Evolutionary conservation across 2,329 filamentous ascomycete species (phyloP).

Genomic region (Fusarium udum): DNA sequence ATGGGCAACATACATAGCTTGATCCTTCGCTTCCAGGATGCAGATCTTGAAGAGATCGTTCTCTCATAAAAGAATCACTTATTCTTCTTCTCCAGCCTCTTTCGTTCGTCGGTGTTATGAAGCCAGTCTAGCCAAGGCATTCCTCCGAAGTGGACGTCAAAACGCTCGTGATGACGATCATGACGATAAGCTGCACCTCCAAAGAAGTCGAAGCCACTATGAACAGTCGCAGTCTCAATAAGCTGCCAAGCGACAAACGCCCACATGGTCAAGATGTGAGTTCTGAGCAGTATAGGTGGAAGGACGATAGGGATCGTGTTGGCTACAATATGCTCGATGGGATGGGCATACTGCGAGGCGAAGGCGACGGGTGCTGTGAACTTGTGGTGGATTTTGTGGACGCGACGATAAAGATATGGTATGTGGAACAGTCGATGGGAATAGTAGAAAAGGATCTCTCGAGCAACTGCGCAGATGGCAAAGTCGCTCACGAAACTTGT

Average conservation of each 20-base stretch:
- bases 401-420: conserved; percentile 56
- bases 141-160: conserved; percentile 63
- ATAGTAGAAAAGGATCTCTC: conserved; percentile 66
- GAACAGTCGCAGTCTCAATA: conserved; percentile 62
- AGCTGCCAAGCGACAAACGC: conserved; percentile 59
- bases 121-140: conserved; percentile 65
- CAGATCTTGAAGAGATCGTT: not conserved
- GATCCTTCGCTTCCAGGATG: not conserved
- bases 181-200: conserved; percentile 58
- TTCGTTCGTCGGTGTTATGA: conserved; percentile 56
- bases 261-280: conserved; percentile 64
- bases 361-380: conserved; percentile 66
- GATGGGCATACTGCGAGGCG: conserved; percentile 66
- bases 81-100: not conserved
- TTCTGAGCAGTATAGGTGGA: conserved; percentile 56
- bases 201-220: conserved; percentile 67
- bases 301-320: conserved; percentile 62
- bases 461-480: conserved; percentile 51
- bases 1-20: not conserved
- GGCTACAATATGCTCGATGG: conserved; percentile 64
- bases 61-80: not conserved
- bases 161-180: conserved; percentile 67
- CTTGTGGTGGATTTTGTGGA: conserved; percentile 66
- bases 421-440: conserved; percentile 63
- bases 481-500: conserved; percentile 54